Percentiles rank a stretch among this genome's conserved stretches.
These are phyloP conservation scores for Casaregolazyma lundiana DNA, from an alignment of 1,139 yeast genomes.

Conservation along the genomic window DNA sequence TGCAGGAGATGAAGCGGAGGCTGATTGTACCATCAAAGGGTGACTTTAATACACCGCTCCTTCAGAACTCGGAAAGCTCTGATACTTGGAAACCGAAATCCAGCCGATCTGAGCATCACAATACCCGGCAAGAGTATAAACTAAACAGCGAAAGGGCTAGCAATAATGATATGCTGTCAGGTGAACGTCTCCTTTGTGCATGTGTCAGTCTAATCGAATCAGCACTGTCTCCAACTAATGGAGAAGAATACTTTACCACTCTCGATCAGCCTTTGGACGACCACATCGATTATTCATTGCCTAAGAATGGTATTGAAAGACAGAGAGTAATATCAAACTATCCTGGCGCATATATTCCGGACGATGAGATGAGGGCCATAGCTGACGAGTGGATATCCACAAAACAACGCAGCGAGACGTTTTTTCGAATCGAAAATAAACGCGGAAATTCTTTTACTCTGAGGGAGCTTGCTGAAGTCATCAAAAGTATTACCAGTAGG, in stretches of 20 bases:
- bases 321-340: slow-evolving; percentile 1
- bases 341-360: slow-evolving; percentile 1
- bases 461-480: slow-evolving; percentile 23
- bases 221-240: slow-evolving; percentile 15
- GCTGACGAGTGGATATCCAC: slow-evolving; percentile 21
- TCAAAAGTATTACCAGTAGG: slow-evolving; percentile 22
- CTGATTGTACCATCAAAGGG: slow-evolving; percentile 1
- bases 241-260: slow-evolving; percentile 16
- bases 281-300: slow-evolving; percentile 6
- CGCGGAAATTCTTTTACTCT: slow-evolving; percentile 22
- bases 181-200: slow-evolving; percentile 11
- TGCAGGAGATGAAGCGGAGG: slow-evolving; percentile 2
- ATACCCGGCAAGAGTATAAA: background rate
- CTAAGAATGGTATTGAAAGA: slow-evolving; percentile 11
- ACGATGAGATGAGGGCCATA: slow-evolving; percentile 17
- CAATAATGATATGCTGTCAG: background rate
- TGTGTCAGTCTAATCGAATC: slow-evolving; percentile 16
- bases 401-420: slow-evolving; percentile 21
- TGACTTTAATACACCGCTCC: background rate
- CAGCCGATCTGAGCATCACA: background rate
- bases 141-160: background rate
- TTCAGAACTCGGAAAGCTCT: background rate
- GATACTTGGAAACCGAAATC: background rate
- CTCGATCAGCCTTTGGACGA: slow-evolving; percentile 13
- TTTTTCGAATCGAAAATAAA: slow-evolving; percentile 24